phyloP scores from a whole-genome alignment of 192 early-diverging fungal species.

The Coemansia aciculifera region DNA sequence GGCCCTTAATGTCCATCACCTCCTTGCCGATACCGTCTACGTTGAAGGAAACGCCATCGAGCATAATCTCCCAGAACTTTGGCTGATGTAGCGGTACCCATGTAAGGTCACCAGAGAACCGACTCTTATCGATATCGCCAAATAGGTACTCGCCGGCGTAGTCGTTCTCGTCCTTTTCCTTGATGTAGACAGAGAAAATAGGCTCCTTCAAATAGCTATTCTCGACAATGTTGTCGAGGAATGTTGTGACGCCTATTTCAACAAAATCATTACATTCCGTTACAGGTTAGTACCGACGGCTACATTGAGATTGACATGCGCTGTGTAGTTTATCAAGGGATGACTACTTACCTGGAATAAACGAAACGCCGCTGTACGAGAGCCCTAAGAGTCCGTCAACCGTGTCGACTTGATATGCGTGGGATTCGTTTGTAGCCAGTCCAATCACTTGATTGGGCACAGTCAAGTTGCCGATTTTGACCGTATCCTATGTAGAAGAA shows the following conservation, averaged over 20 bases:
- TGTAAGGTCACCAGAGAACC: conserved; percentile 57
- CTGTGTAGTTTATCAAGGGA: neutral
- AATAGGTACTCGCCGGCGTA: conserved; percentile 63
- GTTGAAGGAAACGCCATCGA: conserved; percentile 49
- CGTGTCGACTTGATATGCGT: conserved; percentile 57
- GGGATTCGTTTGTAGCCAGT: conserved; percentile 60
- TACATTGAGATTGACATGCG: neutral
- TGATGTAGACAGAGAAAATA: conserved; percentile 70
- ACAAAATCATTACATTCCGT: neutral
- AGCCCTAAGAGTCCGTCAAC: conserved; percentile 72
- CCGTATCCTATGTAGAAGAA: conserved; percentile 45
- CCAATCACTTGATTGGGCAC: conserved; percentile 64
- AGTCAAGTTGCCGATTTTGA: conserved; percentile 59
- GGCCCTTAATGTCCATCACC: conserved; percentile 43
- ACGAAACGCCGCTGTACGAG: conserved; percentile 57
- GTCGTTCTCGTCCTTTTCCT: conserved; percentile 52
- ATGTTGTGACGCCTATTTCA: conserved; percentile 48
- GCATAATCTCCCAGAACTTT: conserved; percentile 60
- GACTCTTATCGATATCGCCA: conserved; percentile 56
- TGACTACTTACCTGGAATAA: conserved; percentile 46
- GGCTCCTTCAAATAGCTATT: conserved; percentile 61
- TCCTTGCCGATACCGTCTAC: conserved; percentile 36
- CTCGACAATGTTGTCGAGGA: conserved; percentile 57
- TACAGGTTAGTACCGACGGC: neutral
- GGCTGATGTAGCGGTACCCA: conserved; percentile 57